Conservation (phyloP, 768 basidiomycete species). For the Suillus weaverae region DNA sequence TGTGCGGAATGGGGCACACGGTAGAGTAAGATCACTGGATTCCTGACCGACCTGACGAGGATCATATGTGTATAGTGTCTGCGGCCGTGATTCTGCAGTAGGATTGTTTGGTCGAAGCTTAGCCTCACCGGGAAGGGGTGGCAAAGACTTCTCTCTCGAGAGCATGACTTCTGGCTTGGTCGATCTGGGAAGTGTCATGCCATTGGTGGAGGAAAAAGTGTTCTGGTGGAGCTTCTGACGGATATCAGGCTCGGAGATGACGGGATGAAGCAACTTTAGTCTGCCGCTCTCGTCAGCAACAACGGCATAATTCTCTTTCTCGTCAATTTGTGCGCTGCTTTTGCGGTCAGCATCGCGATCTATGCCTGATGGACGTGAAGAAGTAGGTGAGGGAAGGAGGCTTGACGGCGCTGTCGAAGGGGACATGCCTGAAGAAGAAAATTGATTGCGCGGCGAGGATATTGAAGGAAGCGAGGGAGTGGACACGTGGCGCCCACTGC, state of each 20-base stretch:
- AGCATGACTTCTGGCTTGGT: slow-evolving; percentile 23
- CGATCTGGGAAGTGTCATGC: slow-evolving; percentile 30
- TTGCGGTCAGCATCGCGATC: slow-evolving; percentile 52
- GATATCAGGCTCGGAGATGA: slow-evolving; percentile 63
- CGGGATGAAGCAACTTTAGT: slow-evolving; percentile 48
- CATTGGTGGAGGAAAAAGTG: slow-evolving; percentile 34
- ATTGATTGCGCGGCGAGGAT: slow-evolving; percentile 50
- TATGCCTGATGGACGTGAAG: slow-evolving; percentile 61
- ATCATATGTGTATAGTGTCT: slow-evolving; percentile 65
- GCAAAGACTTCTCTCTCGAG: slow-evolving; percentile 71
- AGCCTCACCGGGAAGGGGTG: slow-evolving; percentile 68
- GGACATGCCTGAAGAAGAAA: slow-evolving; percentile 63
- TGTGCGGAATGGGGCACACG: slow-evolving; percentile 62
- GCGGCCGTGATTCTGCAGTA: slow-evolving; percentile 52
- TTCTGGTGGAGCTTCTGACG: slow-evolving; percentile 45
- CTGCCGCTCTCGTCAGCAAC: slow-evolving; percentile 35
- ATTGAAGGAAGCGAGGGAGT: slow-evolving; percentile 68
- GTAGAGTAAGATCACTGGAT: slow-evolving; percentile 54
- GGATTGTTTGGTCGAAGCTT: slow-evolving; percentile 36
- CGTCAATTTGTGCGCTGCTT: slow-evolving; percentile 42
- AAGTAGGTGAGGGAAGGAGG: slow-evolving; percentile 71
- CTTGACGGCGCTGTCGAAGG: slow-evolving; percentile 77
- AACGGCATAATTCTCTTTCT: slow-evolving; percentile 39
- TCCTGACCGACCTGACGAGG: slow-evolving; percentile 47
- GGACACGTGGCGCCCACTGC: slow-evolving; percentile 59